Evolutionary conservation across 345 rosid species (phyloP).

Genomic region (Linum lewisii): DNA sequence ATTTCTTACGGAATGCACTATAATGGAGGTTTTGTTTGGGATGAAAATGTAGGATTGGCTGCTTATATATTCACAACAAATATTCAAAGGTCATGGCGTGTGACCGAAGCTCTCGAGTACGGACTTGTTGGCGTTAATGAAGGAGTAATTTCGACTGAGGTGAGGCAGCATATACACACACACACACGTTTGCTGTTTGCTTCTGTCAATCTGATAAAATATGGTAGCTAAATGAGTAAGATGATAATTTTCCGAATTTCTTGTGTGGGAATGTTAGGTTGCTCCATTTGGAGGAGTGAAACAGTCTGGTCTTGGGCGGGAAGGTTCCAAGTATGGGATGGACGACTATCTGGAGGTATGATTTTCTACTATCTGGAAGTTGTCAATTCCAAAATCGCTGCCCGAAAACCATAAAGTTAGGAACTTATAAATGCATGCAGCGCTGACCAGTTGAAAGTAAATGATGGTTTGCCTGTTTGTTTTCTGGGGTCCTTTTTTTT

Average conservation of each 20-base stretch:
- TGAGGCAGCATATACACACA: slow-evolving; percentile 15
- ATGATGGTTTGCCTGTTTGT: no score
- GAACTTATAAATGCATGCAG: no score
- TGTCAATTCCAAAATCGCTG: no score
- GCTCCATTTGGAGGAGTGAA: slow-evolving; percentile 98
- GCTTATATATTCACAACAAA: slow-evolving; percentile 86
- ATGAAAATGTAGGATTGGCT: slow-evolving; percentile 63
- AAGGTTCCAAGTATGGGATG: slow-evolving; percentile 96
- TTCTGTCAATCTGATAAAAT: background rate
- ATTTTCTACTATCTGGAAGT: background rate
- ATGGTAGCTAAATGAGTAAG: background rate
- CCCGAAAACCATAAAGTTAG: no score
- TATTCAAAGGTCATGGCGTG: slow-evolving; percentile 82
- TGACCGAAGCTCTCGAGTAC: slow-evolving; percentile 86
- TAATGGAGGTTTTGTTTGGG: background rate
- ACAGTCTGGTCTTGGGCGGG: slow-evolving; percentile 94
- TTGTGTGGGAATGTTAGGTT: slow-evolving; percentile 35
- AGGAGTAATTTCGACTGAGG: slow-evolving; percentile 96
- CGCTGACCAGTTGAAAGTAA: no score
- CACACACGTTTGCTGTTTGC: background rate
- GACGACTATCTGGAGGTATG: slow-evolving; percentile 87
- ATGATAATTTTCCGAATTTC: slow-evolving; percentile 5
- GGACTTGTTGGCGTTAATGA: slow-evolving; percentile 87
- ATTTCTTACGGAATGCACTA: background rate
- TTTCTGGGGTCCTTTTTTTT: no score